Evolutionary conservation across 2,329 filamentous ascomycete genomes (phyloP), one percentile per base, ranked within the genome.

Genomic region (Xylaria sp.): DNA sequence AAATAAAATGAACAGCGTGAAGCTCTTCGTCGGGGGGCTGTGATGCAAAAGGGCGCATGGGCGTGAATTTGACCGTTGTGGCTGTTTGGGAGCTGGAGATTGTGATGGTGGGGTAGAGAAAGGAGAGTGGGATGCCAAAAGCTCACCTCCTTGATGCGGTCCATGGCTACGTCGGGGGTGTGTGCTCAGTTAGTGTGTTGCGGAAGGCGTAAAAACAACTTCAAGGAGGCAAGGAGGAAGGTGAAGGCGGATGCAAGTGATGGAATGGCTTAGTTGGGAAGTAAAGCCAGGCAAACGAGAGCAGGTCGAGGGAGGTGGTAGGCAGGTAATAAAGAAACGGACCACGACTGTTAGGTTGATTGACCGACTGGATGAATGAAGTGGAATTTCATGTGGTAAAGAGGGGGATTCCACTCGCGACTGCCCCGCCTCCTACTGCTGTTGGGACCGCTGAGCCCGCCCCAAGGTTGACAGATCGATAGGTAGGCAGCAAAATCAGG

Each of bases 61-160:
- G 44, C 12, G 37, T 18, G 13, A 29, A 44, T 35, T 9, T 35
- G 54, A 47, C 32, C 25, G 59, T 51, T 50, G 51, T 51, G 27
- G 23, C 63, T 69, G 70, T 54, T 77, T 66, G 48, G 40, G 40
- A 68, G 70, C 53, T 77, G 67, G 44, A 57, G 73, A 48, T 75
- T 61, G 73, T 68, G 71, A 76, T 79, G 74, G 76, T 78, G 78
- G 75, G 76, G 78, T 78, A 77, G 74, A 72, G 71, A 68, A 71
- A 69, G 69, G 71, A 66, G 71, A 70, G 48, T 32, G 67, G 66
- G 60, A 66, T 67, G 69, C 55, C 62, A 65, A 69, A 35, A 87
- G 68, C 91, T 86, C 83, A 94, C 92, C 88, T 94, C 91, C 90
- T 93, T 94, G 83, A 96, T 94, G 84, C 91, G 92, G 83, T 96